Percentiles rank a stretch among this genome's conserved stretches.
Evolutionary conservation across 2,329 filamentous ascomycete species (phyloP).

Genomic region (Pseudopyrenochaeta lycopersici): DNA sequence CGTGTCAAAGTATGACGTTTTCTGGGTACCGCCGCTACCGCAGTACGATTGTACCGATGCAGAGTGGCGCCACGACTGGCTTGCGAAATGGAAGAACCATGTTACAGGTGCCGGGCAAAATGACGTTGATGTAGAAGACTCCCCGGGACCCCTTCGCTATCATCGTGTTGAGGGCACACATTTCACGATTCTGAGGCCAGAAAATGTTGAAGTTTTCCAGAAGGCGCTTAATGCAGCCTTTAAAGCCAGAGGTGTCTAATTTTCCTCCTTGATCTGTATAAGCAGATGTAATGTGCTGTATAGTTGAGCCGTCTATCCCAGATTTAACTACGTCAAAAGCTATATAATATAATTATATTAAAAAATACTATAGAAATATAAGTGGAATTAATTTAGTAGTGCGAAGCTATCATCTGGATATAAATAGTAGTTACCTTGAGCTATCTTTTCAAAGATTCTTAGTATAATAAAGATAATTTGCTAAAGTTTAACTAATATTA

Average conservation of each 20-base stretch:
- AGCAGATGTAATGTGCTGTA: too few relatives aligned
- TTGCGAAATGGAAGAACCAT: constrained; percentile 10
- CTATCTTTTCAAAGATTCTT: too few relatives aligned
- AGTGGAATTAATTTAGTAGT: too few relatives aligned
- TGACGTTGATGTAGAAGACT: constrained; percentile 6
- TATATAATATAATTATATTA: too few relatives aligned
- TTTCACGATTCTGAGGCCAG: constrained; percentile 11
- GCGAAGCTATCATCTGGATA: too few relatives aligned
- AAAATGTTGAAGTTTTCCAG: constrained; percentile 12
- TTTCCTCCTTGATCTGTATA: too few relatives aligned
- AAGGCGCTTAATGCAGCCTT: constrained; percentile 7
- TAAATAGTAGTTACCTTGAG: too few relatives aligned
- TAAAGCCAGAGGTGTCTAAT: constrained; percentile 2
- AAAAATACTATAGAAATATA: too few relatives aligned
- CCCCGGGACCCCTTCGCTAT: constrained; percentile 2
- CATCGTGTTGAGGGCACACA: constrained; percentile 11
- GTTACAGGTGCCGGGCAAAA: constrained; percentile 1
- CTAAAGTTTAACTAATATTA: too few relatives aligned
- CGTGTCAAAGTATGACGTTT: constrained; percentile 12
- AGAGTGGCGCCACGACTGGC: constrained; percentile 12
- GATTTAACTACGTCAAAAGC: too few relatives aligned
- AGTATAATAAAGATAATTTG: too few relatives aligned
- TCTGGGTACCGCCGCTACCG: constrained; percentile 12
- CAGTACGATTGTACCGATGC: constrained; percentile 8
- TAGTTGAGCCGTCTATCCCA: too few relatives aligned